Evolutionary conservation across 495 filamentous ascomycete species (phyloP), one percentile per base, ranked within the genome.

Genomic region (Penicillium dipodomyicola): DNA sequence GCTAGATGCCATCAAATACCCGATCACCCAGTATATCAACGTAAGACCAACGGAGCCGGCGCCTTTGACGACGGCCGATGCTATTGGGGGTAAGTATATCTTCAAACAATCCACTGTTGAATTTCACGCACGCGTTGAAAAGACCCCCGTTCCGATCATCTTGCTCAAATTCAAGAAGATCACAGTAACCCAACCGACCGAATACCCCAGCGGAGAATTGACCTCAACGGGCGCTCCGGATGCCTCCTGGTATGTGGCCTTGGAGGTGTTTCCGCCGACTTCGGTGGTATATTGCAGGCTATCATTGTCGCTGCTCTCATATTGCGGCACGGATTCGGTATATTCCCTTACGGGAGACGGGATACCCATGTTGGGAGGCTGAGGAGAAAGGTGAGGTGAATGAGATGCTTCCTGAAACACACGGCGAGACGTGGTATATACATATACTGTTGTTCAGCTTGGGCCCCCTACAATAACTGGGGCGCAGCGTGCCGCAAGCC

Each of bases 121-220:
- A 9, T 17, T 25, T 9, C 22, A 67, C 82, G 61, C 49, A 85
- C 82, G 84, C 7, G 84, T 86, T 17, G 83, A 84, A 65, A 83
- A 88, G 4, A 88, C 77, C 12, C 85, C 84, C 0, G 84, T 87
- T 0, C 85, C 85, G 52, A 88, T 78, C 83, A 87, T 88, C 64
- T 82, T 79, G 57, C 79, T 83, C 25, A 88, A 60, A 56, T 87
- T 87, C 25, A 88, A 65, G 57, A 84, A 84, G 37, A 86, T 71
- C 20, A 82, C 80, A 10, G 82, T 82, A 48, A 82, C 51, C 11
- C 70, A 72, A 4, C 78, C 78, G 10, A 86, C 84, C 4, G 77
- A 65, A 62, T 86, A 86, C 5, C 84, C 85, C 22, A 88, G 67
- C 0, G 85, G 83, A 10, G 83, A 87, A 15, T 68, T 57, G 0